Evolutionary conservation across 2,329 filamentous ascomycete genomes (phyloP), one percentile per base, ranked within the genome.

Genomic region (Penicillium rolfsii): DNA sequence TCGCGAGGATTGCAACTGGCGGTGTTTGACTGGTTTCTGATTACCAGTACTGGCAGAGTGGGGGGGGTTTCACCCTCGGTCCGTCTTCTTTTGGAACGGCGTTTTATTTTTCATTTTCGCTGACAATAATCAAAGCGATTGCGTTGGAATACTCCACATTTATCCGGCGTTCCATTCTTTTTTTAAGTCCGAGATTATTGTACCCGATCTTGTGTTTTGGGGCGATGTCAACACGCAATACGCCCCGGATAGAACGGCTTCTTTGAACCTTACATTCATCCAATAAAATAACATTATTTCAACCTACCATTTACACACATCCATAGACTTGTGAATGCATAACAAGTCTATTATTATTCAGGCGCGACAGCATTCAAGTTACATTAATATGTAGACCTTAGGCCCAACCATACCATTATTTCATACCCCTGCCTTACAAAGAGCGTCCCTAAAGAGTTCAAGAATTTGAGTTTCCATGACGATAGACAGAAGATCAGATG

Each of bases 1-100:
- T 67, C 55, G 40, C 54, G 48, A 52, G 30, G 59, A 43, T 65
- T 58, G 52, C 41, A 49, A 49, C 48, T 61, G 49, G 40, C 33
- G 28, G 35, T 19, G 33, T 53, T 53, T 58, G 40, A 33, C 22
- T 40, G 24, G 33, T 53, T 53, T 58, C 45, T 46, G 33, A 22
- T 58, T 50, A 50, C 16, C 16, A 40, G 14, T 43, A 22, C 40
- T 43, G 19, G 11, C 28, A 5, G 16, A 36, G 49, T 38, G 49
- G 49, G 19, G 48, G 5, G 19, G 30, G 9, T 19, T 30, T 33
- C n/a, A 30, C 30, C 24, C 48, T 33, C 48, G 6, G 11, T 24
- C 49, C 40, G 22, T 24, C 49, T 22, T 22, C 40, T 52, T 57
- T 43, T 33, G 19, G 16, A 40, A 12, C 41, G 50, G 30, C 41